phyloP scores from a whole-genome alignment of 2,329 filamentous ascomycete species.

The Fusarium coicis region DNA sequence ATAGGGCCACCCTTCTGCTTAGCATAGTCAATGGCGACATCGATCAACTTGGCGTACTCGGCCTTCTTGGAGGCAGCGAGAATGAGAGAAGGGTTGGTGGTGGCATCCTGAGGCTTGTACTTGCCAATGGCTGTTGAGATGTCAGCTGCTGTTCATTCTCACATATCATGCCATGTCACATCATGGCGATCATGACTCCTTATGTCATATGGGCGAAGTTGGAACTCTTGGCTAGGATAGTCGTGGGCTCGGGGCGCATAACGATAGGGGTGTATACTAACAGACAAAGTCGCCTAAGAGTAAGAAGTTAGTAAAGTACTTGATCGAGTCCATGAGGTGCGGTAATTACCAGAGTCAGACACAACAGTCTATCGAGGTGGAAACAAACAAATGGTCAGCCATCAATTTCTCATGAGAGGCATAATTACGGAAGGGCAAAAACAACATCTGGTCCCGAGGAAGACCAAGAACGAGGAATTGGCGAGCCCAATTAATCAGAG shows the following conservation, averaged over 20 bases:
- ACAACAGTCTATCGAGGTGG: conserved; percentile 78
- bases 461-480: not conserved
- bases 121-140: conserved; percentile 85
- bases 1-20: conserved; percentile 77
- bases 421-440: not conserved
- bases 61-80: conserved; percentile 98
- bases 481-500: not conserved
- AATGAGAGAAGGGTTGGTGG: conserved; percentile 99
- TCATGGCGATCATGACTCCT: conserved; percentile 20
- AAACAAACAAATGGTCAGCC: conserved; percentile 40
- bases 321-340: conserved; percentile 34
- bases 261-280: conserved; percentile 58
- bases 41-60: conserved; percentile 93
- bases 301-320: conserved; percentile 47
- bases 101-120: conserved; percentile 99
- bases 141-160: conserved; percentile 39
- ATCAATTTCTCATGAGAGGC: conserved; percentile 9
- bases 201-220: not conserved
- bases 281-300: conserved; percentile 78
- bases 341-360: conserved; percentile 87
- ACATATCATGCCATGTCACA: conserved; percentile 23
- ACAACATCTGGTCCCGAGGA: not conserved
- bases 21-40: conserved; percentile 84
- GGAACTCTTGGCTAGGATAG: not conserved
- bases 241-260: conserved; percentile 12